Evolutionary conservation across 2,329 filamentous ascomycete genomes (phyloP), one percentile per base, ranked within the genome.

Genomic region (Hypoxylon sp.): DNA sequence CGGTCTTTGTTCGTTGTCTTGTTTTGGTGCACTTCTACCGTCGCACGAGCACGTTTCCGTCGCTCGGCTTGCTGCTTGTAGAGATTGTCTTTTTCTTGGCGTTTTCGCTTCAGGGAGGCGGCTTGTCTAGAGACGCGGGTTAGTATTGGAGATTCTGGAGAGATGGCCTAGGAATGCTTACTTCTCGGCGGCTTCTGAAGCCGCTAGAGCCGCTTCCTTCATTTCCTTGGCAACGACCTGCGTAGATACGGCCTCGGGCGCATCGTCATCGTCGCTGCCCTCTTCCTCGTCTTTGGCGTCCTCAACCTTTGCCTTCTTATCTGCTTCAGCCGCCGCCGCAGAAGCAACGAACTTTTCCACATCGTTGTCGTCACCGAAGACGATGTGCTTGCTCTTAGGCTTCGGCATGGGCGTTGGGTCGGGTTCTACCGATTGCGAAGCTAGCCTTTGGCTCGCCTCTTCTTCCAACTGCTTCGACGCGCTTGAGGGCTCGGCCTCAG

Each of bases 241-340:
- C 1, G 86, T 86, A 0, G 87, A 89, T n/a, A 89, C 83, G 2
- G 85, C 87, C 77, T 89, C 88, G 7, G 87, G 87, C 0, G 86
- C 86, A 53, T 85, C 86, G 58, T 89, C 86, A 48, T 87, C 81
- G 2, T 83, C 82, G 1, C 80, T 81, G 6, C 81, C 78, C 2
- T 82, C 80, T 1, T 80, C 79, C 2, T 81, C 79, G 3, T 77
- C 73, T 14, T 77, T 63, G n/a, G 13, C 14, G 8, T 17, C 33
- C 14, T 66, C 49, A 6, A 30, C 59, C 27, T 46, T 61, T n/a
- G 25, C 17, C 8, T 63, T 55, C 22, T 49, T 59, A 0, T 65
- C 42, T 22, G 55, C 59, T 25, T 72, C 64, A n/a, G 60, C 64
- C 7, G 70, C 66, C 1, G 74, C 73, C 8, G 76, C 76, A 3